Evolutionary conservation across 495 filamentous ascomycete genomes (phyloP), one percentile per base, ranked within the genome.

Genomic region (Penicillium lividum): DNA sequence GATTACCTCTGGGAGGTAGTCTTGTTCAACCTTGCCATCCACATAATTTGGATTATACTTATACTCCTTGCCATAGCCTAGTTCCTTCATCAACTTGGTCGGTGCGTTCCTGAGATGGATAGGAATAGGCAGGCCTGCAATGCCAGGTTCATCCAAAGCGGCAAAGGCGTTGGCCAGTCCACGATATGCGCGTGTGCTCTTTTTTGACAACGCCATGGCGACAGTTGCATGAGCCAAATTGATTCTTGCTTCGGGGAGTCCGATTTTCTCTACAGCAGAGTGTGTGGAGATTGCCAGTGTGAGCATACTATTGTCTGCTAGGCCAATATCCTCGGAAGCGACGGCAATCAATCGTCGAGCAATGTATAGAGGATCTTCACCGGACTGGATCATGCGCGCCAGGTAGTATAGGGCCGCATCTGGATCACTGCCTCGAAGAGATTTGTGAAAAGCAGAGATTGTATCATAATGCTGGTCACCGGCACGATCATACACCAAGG

Each of bases 381-480:
- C 94, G 1, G 89, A 92, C 59, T 94, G 86, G n/a, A 98, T 82
- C 94, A 98, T 98, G 45, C 94, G 88, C 3, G 89, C 88, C 6
- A 98, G 84, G 69, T 97, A 98, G 75, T 97, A 98, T 3, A 98
- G 79, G 1, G 92, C 80, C 0, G 92, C 94, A 72, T 98, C 88
- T 2, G 93, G 75, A 66, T 94, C 84, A 53, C 86, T 89, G 22
- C 94, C 94, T 16, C 94, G 89, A 29, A 98, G 84, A 13, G 91
- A 91, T 62, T 98, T 98, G 78, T 98, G 94, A 69, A 98, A 94
- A 46, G 94, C 94, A 3, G 90, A 95, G 63, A 98, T 98, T 50
- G 89, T 91, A 67, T 98, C 93, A 60, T 83, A 98, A 72, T 98
- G 94, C 68, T 95, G 89, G 73, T 98, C 94, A 27, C 94, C 94